These are phyloP conservation scores for Yamadazyma kanchanaburiensis DNA, from an alignment of 1,139 yeast species.

Conservation along the genomic window DNA sequence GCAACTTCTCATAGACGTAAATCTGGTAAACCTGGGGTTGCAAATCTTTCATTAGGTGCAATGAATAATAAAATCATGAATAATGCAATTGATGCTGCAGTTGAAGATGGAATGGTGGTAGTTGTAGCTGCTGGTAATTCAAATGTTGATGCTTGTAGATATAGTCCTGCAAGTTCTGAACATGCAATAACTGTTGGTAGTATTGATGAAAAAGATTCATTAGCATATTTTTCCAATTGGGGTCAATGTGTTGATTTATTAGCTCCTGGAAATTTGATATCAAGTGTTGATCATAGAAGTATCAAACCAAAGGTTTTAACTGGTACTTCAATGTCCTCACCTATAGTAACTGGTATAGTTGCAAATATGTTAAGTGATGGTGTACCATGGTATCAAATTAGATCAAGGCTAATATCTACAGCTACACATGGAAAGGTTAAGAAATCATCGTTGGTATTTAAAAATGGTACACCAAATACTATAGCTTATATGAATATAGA, in stretches of 20 bases:
- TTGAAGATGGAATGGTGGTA: constrained; percentile 65
- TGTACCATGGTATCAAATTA: constrained; percentile 37
- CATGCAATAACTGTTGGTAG: constrained; percentile 84
- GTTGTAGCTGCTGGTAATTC: constrained; percentile 92
- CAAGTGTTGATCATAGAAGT: constrained; percentile 36
- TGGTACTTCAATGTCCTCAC: constrained; percentile 91
- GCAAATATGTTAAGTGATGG: constrained; percentile 66
- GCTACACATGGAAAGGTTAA: constrained; percentile 37
- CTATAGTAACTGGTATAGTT: constrained; percentile 70
- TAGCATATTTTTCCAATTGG: constrained; percentile 83
- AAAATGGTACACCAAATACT: constrained; percentile 35
- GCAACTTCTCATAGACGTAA: constrained; percentile 57
- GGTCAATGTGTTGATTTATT: constrained; percentile 83
- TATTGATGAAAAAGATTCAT: constrained; percentile 60
- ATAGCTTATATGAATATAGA: constrained; percentile 24
- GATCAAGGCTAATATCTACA: constrained; percentile 32
- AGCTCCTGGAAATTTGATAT: constrained; percentile 74
- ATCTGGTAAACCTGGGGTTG: constrained; percentile 53
- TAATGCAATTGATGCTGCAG: constrained; percentile 70
- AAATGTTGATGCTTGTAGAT: constrained; percentile 69
- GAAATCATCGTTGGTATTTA: constrained; percentile 24
- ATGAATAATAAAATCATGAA: constrained; percentile 62
- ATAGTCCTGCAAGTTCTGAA: constrained; percentile 76
- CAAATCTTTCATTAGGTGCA: constrained; percentile 80
- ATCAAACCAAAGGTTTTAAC: constrained; percentile 45